Evolutionary conservation across 2,329 filamentous ascomycete species (phyloP).

Genomic region (Penicillium sp.): DNA sequence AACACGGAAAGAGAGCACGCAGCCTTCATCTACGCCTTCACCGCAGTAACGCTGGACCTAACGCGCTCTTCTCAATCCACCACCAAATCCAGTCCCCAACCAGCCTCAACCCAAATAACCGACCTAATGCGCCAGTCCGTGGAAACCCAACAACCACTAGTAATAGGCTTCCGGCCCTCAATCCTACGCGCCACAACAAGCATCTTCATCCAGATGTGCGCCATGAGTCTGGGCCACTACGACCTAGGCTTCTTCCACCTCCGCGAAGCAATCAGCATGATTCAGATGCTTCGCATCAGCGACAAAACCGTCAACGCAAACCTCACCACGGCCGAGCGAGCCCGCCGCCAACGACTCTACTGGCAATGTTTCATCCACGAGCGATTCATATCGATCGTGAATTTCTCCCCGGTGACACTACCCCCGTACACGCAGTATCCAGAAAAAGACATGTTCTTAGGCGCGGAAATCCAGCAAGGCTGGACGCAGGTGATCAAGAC

Average conservation of each 20-base stretch:
- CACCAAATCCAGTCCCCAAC: constrained; percentile 16
- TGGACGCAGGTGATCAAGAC: constrained; percentile 48
- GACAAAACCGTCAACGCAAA: constrained; percentile 35
- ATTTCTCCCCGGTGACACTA: constrained; percentile 48
- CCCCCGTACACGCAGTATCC: constrained; percentile 40
- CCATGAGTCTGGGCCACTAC: constrained; percentile 49
- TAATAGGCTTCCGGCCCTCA: constrained; percentile 42
- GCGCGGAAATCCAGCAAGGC: constrained; percentile 41
- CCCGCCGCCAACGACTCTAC: constrained; percentile 51
- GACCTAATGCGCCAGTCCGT: constrained; percentile 34
- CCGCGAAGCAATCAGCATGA: constrained; percentile 49
- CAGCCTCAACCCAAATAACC: constrained; percentile 25
- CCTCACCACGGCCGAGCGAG: constrained; percentile 38
- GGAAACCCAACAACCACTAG: constrained; percentile 38
- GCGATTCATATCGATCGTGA: constrained; percentile 54
- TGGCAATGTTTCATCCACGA: constrained; percentile 59
- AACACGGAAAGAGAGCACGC: constrained; percentile 37
- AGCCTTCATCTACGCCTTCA: constrained; percentile 48
- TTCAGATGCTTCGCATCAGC: constrained; percentile 47
- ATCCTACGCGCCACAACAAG: constrained; percentile 52
- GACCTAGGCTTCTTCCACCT: constrained; percentile 53
- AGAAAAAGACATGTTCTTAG: constrained; percentile 35
- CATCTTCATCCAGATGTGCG: constrained; percentile 54
- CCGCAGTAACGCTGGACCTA: constrained; percentile 47
- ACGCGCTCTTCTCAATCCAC: constrained; percentile 23